These are phyloP conservation scores for Clarireedia sp. DNA, from an alignment of 2,329 filamentous ascomycete genomes.

Conservation along the genomic window DNA sequence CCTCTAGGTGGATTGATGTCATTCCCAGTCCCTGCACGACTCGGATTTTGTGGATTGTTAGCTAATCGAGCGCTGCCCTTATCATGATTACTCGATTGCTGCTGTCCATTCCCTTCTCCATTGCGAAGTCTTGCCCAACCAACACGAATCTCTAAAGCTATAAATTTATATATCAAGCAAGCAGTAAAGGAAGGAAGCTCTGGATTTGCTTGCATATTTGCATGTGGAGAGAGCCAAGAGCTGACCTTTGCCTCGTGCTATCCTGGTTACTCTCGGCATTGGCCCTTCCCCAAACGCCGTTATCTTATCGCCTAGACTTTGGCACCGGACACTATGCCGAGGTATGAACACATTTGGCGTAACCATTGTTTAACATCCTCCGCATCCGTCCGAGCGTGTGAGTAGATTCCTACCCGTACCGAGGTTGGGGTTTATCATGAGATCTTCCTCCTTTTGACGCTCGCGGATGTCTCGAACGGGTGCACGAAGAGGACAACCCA, in stretches of 20 bases:
- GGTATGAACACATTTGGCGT: neutral
- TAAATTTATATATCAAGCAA: neutral
- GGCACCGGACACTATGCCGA: neutral
- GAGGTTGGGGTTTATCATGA: too few species aligned
- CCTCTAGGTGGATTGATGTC: neutral
- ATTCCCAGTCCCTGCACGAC: neutral
- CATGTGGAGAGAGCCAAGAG: neutral
- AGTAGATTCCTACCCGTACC: neutral
- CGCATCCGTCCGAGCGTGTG: neutral
- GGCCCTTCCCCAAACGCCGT: neutral
- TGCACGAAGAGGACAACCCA: too few species aligned
- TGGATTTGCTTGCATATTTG: neutral
- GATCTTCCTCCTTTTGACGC: too few species aligned
- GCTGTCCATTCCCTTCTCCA: too few species aligned
- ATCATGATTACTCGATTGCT: too few species aligned
- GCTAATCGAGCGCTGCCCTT: too few species aligned
- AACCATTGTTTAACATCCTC: neutral
- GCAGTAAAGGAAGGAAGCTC: neutral
- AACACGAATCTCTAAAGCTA: too few species aligned
- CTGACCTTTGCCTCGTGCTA: neutral
- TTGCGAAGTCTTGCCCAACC: too few species aligned
- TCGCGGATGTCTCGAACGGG: too few species aligned
- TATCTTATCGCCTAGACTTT: conserved; percentile 8
- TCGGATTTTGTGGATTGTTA: too few species aligned
- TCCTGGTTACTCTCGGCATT: neutral